Evolutionary conservation across 139 green algal species (phyloP), one percentile per base, ranked within the genome.

Genomic region (Haematococcus lacustris): DNA sequence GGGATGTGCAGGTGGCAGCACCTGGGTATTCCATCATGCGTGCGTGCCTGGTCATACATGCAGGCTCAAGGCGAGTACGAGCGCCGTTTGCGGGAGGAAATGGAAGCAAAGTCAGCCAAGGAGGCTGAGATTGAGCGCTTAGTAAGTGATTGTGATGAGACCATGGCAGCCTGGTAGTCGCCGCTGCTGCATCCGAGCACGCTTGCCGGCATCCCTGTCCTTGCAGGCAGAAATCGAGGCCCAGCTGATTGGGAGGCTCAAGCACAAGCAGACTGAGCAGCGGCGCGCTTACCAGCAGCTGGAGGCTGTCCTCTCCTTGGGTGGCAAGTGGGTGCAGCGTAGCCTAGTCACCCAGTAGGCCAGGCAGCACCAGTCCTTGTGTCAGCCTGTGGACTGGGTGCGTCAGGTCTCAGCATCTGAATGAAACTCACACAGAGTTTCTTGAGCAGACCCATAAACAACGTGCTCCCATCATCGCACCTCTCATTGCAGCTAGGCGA

Each of bases 41-140:
- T 33, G 63, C 32, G 38, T 63, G 13, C 28, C 38, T 33, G 5
- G 5, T 30, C 43, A 65, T 39, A 25, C 28, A 7, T 62, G 69
- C 81, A 91, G 83, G 82, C 78, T 3, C 84, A 90, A 74, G 80
- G 84, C 30, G 88, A 93, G 33, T 93, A 93, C 65, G 83, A 90
- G 71, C 71, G 78, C 65, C 73, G 86, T 21, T 70, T 93, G 2
- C 76, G 79, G 35, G 80, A 88, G 70, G 86, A 93, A 70, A 74
- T 89, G 33, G 78, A 91, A 35, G 75, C 78, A 9, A 90, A 87
- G 59, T 6, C 71, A 33, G 47, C 76, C 6, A 89, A 88, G 70
- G 86, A 93, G 76, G 66, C 81, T 60, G 87, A 92, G 73, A 88
- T 93, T 26, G 74, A 82, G 51, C 74, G 86, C 0, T 76, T 92